Percentiles rank a stretch among this genome's conserved stretches.
Evolutionary conservation across 2,329 filamentous ascomycete genomes (phyloP).

Genomic region (Aspergillus transmontanensis): DNA sequence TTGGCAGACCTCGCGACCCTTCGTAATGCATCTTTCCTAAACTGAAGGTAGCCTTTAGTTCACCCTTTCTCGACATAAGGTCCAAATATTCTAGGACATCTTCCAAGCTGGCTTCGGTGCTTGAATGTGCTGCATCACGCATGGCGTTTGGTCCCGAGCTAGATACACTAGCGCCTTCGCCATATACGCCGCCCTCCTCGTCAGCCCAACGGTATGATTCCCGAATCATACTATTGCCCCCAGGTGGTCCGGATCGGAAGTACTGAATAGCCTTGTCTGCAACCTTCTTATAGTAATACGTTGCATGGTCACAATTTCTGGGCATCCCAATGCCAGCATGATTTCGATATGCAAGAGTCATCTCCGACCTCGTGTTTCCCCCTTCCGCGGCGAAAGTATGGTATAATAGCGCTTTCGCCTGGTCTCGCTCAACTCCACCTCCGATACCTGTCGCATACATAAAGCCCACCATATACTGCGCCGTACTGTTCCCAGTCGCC

Average conservation of each 20-base stretch:
- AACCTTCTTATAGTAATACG: slow-evolving; percentile 87
- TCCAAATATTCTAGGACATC: slow-evolving; percentile 95
- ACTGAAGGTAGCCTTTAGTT: slow-evolving; percentile 83
- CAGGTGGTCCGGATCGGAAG: slow-evolving; percentile 86
- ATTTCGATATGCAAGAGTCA: slow-evolving; percentile 88
- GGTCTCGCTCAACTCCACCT: slow-evolving; percentile 76
- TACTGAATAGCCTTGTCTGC: slow-evolving; percentile 90
- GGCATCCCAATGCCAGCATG: slow-evolving; percentile 82
- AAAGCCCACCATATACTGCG: slow-evolving; percentile 92
- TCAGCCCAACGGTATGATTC: slow-evolving; percentile 88
- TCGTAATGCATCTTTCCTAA: slow-evolving; percentile 87
- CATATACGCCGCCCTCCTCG: slow-evolving; percentile 88
- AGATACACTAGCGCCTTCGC: slow-evolving; percentile 87
- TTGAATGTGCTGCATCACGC: slow-evolving; percentile 71
- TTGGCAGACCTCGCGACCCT: slow-evolving; percentile 72
- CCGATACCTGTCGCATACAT: slow-evolving; percentile 95
- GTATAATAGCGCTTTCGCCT: slow-evolving; percentile 89
- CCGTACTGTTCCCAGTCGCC: slow-evolving; percentile 81
- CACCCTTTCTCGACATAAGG: slow-evolving; percentile 85
- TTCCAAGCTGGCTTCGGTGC: slow-evolving; percentile 82
- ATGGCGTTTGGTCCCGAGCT: slow-evolving; percentile 84
- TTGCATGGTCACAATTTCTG: slow-evolving; percentile 81
- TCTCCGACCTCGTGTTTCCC: slow-evolving; percentile 83
- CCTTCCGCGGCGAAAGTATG: slow-evolving; percentile 89
- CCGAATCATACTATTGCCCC: slow-evolving; percentile 74